These are phyloP conservation scores for Cucurbita moschata DNA, from an alignment of 306 rosid genomes.

Conservation along the genomic window DNA sequence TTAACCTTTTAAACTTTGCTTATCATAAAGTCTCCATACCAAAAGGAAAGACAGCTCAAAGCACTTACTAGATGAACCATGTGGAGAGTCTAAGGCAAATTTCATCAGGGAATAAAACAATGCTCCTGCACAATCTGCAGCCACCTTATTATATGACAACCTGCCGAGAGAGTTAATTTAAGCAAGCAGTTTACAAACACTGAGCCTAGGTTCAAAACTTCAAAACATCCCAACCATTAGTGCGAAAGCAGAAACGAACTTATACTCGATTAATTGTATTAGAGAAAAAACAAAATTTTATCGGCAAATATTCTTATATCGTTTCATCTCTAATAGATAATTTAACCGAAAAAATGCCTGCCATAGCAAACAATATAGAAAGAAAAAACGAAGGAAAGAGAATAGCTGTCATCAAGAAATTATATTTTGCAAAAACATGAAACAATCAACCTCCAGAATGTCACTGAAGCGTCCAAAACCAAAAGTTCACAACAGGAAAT, in stretches of 20 bases:
- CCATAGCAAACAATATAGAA: not conserved
- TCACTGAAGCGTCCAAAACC: not conserved
- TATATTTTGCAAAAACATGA: not conserved
- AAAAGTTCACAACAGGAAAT: not conserved
- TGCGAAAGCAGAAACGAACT: not conserved
- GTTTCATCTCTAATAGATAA: not conserved
- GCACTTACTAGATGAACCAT: constrained; percentile 51
- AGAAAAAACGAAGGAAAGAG: not conserved
- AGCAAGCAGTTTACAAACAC: not conserved
- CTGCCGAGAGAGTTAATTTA: constrained; percentile 21
- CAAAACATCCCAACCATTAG: not conserved
- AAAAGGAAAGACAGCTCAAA: not conserved
- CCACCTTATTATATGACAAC: constrained; percentile 64
- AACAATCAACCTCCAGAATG: not conserved
- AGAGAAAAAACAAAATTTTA: not conserved
- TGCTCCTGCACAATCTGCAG: constrained; percentile 93
- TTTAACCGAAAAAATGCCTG: not conserved
- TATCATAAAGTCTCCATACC: not conserved
- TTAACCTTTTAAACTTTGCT: too few relatives aligned
- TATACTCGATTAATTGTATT: not conserved
- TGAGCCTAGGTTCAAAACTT: not conserved
- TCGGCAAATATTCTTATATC: not conserved
- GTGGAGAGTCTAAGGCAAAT: constrained; percentile 43
- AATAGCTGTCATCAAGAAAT: not conserved
- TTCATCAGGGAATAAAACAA: constrained; percentile 74